A percentile compares a stretch with the other conserved stretches of the same genome.
Evolutionary conservation across 495 filamentous ascomycete genomes (phyloP).

Genomic region (Aspergillus homomorphus): DNA sequence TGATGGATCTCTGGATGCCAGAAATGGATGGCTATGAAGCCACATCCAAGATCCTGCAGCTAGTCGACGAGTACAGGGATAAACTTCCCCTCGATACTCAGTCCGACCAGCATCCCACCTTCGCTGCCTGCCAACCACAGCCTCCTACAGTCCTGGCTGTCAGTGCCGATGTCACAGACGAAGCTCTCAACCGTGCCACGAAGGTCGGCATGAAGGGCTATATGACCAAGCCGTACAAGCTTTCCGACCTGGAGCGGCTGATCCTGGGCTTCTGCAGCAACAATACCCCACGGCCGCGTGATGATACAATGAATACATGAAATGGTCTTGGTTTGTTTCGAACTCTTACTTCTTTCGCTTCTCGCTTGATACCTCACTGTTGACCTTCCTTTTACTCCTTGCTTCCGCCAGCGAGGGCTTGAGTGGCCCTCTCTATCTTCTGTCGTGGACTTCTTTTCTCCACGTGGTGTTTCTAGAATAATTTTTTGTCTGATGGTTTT

Average conservation of each 20-base stretch:
- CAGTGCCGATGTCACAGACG: slow-evolving; percentile 72
- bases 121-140: slow-evolving; percentile 9
- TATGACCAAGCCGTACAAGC: slow-evolving; percentile 76
- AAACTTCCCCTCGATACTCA: slow-evolving; percentile 12
- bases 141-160: slow-evolving; percentile 63
- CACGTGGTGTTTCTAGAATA: background rate
- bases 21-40: slow-evolving; percentile 80
- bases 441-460: slow-evolving; percentile 5
- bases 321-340: slow-evolving; percentile 1
- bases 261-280: slow-evolving; percentile 59
- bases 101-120: background rate
- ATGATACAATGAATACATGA: slow-evolving; percentile 21
- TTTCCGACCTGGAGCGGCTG: slow-evolving; percentile 65
- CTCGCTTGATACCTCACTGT: slow-evolving; percentile 8
- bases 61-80: slow-evolving; percentile 40
- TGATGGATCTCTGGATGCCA: slow-evolving; percentile 90
- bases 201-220: slow-evolving; percentile 72
- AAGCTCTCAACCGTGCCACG: slow-evolving; percentile 60
- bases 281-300: slow-evolving; percentile 1
- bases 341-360: background rate
- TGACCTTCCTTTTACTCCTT: slow-evolving; percentile 4
- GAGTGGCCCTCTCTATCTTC: slow-evolving; percentile 2
- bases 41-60: slow-evolving; percentile 59
- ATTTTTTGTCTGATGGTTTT: slow-evolving; percentile 5
- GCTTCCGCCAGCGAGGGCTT: background rate